A percentile compares a stretch with the other conserved stretches of the same genome.
Evolutionary conservation across 306 rosid species (phyloP).

Genomic region (Aeschynomene evenia): DNA sequence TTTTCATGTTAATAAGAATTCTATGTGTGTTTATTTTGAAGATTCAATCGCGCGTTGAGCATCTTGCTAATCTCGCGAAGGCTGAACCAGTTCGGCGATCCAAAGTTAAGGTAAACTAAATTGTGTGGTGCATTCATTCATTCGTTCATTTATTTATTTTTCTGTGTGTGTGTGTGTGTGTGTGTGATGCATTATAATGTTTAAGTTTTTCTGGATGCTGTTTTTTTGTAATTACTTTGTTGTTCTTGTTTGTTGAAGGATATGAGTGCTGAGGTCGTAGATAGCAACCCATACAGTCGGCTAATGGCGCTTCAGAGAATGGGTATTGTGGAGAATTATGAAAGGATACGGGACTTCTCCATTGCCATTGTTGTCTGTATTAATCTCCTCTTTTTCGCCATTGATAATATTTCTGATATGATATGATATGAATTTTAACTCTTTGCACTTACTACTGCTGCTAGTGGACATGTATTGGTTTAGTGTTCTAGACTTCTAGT

Average conservation of each 20-base stretch:
- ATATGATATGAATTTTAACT: not conserved
- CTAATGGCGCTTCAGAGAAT: constrained; percentile 99
- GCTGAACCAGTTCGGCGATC: constrained; percentile 58
- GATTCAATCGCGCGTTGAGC: constrained; percentile 67
- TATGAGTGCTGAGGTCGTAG: constrained; percentile 95
- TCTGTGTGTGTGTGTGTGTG: not conserved
- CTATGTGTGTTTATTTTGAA: constrained; percentile 30
- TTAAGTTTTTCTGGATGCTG: constrained; percentile 8
- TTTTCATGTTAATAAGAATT: not conserved
- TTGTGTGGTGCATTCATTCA: not conserved
- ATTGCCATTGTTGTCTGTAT: constrained; percentile 95
- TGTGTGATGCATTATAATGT: constrained; percentile 1
- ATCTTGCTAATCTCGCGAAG: constrained; percentile 53
- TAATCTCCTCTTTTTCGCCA: constrained; percentile 42
- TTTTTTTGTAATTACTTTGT: not conserved
- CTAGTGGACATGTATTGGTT: not conserved
- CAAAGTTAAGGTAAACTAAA: constrained; percentile 68
- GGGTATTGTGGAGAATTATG: constrained; percentile 95
- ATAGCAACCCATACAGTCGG: constrained; percentile 96
- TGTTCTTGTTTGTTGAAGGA: constrained; percentile 54
- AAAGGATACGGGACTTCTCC: constrained; percentile 89
- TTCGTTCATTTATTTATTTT: not conserved
- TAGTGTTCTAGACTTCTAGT: not conserved
- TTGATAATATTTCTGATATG: constrained; percentile 17
- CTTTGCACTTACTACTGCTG: not conserved